These are phyloP conservation scores for Medicago truncatula DNA, from an alignment of 306 rosid species.

Conservation along the genomic window DNA sequence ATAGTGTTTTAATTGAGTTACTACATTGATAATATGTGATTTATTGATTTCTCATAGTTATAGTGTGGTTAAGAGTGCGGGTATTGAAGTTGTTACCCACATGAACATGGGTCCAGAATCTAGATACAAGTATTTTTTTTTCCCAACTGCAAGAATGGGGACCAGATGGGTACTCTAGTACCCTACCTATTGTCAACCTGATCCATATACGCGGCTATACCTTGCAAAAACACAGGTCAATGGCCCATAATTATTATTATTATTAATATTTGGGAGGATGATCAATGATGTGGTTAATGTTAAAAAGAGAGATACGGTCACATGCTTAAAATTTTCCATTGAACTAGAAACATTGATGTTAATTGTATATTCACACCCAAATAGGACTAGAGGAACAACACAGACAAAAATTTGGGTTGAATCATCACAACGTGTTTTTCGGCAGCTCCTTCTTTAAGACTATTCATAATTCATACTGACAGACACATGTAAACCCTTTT, in stretches of 20 bases:
- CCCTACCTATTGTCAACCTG: too few relatives aligned
- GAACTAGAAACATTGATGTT: neutral
- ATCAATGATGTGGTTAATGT: neutral
- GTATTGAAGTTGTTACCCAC: neutral
- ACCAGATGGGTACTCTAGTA: neutral
- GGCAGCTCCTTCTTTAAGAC: conserved; percentile 4
- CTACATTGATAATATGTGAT: too few relatives aligned
- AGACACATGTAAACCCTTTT: neutral
- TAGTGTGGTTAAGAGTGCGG: neutral
- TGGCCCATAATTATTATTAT: neutral
- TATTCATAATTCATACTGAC: conserved; percentile 11
- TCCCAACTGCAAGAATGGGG: neutral
- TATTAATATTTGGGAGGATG: conserved; percentile 14
- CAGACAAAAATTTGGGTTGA: neutral
- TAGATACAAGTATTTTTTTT: too few relatives aligned
- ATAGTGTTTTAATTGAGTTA: too few relatives aligned
- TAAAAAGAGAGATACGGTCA: neutral
- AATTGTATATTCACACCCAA: too few relatives aligned
- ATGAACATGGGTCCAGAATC: neutral
- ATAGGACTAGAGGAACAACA: neutral
- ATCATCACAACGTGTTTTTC: neutral
- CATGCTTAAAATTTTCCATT: neutral
- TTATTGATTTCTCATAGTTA: too few relatives aligned
- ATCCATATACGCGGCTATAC: neutral
- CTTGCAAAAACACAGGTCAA: neutral